These are phyloP conservation scores for Pseudogymnoascus sp. DNA, from an alignment of 2,329 filamentous ascomycete species.

Conservation along the genomic window DNA sequence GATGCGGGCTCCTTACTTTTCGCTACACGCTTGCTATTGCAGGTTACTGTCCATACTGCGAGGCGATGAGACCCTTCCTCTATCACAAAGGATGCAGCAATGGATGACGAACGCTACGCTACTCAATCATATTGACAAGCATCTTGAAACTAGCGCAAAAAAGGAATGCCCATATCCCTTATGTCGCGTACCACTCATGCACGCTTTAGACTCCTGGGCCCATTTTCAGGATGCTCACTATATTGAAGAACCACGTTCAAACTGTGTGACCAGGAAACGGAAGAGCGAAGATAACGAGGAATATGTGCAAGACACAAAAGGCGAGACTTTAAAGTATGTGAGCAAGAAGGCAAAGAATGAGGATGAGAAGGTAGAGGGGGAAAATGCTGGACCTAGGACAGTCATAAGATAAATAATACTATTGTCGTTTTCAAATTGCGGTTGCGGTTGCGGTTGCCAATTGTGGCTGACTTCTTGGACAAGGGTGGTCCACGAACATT, in stretches of 20 bases:
- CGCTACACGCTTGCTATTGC: constrained; percentile 14
- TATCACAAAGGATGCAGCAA: background rate
- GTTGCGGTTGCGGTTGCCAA: background rate
- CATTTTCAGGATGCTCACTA: constrained; percentile 1
- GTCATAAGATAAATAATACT: constrained; percentile 1
- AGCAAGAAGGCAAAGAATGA: background rate
- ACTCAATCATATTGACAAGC: background rate
- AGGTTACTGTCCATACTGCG: constrained; percentile 2
- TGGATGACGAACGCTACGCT: background rate
- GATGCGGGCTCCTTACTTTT: constrained; percentile 11
- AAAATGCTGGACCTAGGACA: background rate
- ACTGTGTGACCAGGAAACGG: background rate
- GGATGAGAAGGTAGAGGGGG: too few species aligned
- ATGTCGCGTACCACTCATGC: too few species aligned
- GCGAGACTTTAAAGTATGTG: background rate
- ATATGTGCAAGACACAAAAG: background rate
- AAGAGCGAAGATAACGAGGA: background rate
- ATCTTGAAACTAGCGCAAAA: background rate
- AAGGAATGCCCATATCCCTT: too few species aligned
- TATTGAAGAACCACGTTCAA: constrained; percentile 3
- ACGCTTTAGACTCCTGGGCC: background rate
- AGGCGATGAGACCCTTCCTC: background rate
- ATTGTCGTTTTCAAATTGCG: background rate
- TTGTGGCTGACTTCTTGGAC: constrained; percentile 3
- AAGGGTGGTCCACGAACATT: too few species aligned